Percentiles rank a stretch among this genome's conserved stretches.
phyloP scores from a whole-genome alignment of 148 eudicot species.

The Vaccinium corymbosum region DNA sequence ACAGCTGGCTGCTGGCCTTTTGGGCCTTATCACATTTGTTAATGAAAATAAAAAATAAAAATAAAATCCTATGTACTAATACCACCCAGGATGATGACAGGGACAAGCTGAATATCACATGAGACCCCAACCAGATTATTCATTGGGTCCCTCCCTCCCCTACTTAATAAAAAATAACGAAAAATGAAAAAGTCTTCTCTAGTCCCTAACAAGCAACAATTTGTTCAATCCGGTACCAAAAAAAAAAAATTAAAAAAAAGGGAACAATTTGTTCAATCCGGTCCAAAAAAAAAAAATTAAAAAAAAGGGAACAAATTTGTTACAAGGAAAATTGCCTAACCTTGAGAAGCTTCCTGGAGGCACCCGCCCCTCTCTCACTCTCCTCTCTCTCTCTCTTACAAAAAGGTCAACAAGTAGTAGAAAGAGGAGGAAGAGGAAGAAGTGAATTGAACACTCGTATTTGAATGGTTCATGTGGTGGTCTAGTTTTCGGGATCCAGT shows the following conservation, averaged over 20 bases:
- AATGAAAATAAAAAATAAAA: too few relatives aligned
- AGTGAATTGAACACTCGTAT: constrained; percentile 1
- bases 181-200: not conserved
- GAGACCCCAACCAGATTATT: constrained; percentile 41
- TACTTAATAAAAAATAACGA: not conserved
- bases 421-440: constrained; percentile 9
- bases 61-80: not conserved
- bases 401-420: constrained; percentile 14
- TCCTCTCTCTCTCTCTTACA: not conserved
- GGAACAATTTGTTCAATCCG: not conserved
- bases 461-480: not conserved
- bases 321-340: constrained; percentile 28
- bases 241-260: not conserved
- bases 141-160: constrained; percentile 30
- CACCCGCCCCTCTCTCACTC: constrained; percentile 10
- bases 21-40: not conserved
- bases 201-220: not conserved
- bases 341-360: constrained; percentile 43
- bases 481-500: not conserved
- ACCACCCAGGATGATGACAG: constrained; percentile 26
- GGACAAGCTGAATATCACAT: constrained; percentile 40
- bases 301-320: constrained; percentile 10
- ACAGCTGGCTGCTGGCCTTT: constrained; percentile 24
- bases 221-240: too few relatives aligned
- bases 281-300: too few relatives aligned